These are phyloP conservation scores for Suillus tomentosus DNA, from an alignment of 768 basidiomycete genomes.

Conservation along the genomic window DNA sequence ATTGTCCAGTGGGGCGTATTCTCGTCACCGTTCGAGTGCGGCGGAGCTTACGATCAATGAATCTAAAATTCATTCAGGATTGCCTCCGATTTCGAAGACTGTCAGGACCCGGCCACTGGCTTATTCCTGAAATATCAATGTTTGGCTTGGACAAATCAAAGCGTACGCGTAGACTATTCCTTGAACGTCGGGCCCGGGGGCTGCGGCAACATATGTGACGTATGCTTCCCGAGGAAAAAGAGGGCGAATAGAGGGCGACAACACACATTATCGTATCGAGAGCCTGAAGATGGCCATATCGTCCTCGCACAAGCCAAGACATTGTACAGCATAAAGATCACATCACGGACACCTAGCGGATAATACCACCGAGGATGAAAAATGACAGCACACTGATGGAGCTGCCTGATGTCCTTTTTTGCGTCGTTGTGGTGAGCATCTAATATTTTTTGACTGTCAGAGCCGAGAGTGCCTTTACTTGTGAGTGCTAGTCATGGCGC, in stretches of 20 bases:
- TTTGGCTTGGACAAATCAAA: conserved; percentile 3
- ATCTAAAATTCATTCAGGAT: not conserved
- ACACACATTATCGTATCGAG: not conserved
- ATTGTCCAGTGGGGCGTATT: not conserved
- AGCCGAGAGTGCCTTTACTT: not conserved
- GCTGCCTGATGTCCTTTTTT: not conserved
- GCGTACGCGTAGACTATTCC: too few relatives aligned
- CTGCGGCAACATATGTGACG: not conserved
- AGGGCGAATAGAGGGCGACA: not conserved
- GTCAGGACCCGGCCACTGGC: not conserved
- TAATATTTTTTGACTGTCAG: not conserved
- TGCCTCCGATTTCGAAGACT: not conserved
- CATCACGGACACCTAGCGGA: not conserved
- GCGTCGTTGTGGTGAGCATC: not conserved
- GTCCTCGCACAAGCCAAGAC: not conserved
- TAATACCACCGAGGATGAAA: too few relatives aligned
- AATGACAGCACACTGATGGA: not conserved
- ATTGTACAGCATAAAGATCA: not conserved
- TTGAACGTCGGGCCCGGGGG: not conserved
- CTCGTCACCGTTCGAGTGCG: not conserved
- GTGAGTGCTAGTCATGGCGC: not conserved
- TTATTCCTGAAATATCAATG: not conserved
- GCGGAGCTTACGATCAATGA: not conserved
- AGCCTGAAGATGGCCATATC: too few relatives aligned
- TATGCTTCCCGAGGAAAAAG: not conserved